Percentiles rank a stretch among this genome's conserved stretches.
Conservation (phyloP, 192 early-diverging fungal genomes). For the Coemansia sp. region DNA sequence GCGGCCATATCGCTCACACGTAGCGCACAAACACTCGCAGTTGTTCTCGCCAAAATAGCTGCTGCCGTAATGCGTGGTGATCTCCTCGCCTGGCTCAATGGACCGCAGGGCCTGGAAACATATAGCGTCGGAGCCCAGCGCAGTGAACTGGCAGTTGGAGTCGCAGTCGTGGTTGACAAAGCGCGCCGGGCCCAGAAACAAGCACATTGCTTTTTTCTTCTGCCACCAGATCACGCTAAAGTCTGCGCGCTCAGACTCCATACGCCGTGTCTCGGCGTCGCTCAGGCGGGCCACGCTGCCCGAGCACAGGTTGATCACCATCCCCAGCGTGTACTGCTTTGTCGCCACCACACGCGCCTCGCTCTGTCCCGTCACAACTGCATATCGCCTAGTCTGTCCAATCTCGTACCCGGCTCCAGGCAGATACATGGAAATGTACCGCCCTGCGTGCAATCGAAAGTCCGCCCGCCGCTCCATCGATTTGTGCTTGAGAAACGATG, state of each 20-base stretch:
- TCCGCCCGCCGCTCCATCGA: constrained; percentile 16
- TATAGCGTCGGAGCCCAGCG: constrained; percentile 54
- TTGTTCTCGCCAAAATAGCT: constrained; percentile 71
- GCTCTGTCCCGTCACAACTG: constrained; percentile 26
- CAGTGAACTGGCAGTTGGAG: constrained; percentile 60
- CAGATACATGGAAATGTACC: constrained; percentile 68
- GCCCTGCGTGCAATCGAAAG: constrained; percentile 52
- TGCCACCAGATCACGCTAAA: constrained; percentile 69
- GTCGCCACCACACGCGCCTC: constrained; percentile 50
- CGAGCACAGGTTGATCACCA: constrained; percentile 43
- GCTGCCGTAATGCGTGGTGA: constrained; percentile 66
- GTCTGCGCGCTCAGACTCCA: constrained; percentile 53
- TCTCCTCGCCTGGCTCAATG: constrained; percentile 69
- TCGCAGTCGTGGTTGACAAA: constrained; percentile 78
- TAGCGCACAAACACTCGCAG: constrained; percentile 69
- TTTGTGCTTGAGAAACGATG: constrained; percentile 40
- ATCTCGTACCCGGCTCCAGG: constrained; percentile 68
- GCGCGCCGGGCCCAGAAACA: constrained; percentile 71
- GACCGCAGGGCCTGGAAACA: constrained; percentile 65
- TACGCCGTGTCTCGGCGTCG: constrained; percentile 25
- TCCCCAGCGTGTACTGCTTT: constrained; percentile 31
- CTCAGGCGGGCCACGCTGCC: constrained; percentile 60
- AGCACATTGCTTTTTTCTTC: constrained; percentile 57
- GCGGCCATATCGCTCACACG: constrained; percentile 63
- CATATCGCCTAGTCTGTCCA: constrained; percentile 59